These are phyloP conservation scores for Nepenthes gracilis DNA, from an alignment of 148 eudicot species.

Conservation along the genomic window DNA sequence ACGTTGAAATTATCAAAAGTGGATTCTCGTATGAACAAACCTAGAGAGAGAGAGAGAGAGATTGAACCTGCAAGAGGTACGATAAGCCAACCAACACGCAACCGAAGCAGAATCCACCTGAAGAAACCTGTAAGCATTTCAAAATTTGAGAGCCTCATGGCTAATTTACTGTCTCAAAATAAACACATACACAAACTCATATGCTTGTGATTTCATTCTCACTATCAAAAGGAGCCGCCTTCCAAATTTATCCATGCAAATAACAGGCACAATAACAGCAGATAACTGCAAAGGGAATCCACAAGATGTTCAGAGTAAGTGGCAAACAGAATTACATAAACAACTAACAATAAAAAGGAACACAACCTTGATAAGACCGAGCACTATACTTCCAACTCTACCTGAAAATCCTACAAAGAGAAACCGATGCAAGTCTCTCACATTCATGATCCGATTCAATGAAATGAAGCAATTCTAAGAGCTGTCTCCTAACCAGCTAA, in stretches of 20 bases:
- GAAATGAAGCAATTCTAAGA: not conserved
- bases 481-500: conserved; percentile 22
- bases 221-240: conserved; percentile 31
- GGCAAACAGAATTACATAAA: not conserved
- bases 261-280: conserved; percentile 6
- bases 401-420: conserved; percentile 19
- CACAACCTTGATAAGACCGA: conserved; percentile 20
- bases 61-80: conserved; percentile 20
- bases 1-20: not conserved
- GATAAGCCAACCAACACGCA: conserved; percentile 21
- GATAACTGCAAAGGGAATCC: conserved; percentile 17
- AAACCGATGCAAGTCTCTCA: too few species aligned
- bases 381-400: conserved; percentile 12
- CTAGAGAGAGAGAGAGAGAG: not conserved
- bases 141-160: not conserved
- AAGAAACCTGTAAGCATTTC: conserved; percentile 15
- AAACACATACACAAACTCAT: not conserved
- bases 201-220: not conserved
- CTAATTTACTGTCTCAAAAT: not conserved
- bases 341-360: not conserved
- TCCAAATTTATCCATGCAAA: conserved; percentile 20
- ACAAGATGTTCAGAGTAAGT: not conserved
- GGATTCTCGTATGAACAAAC: not conserved
- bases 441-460: not conserved
- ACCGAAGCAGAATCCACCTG: conserved; percentile 25